Evolutionary conservation across 352 stramenopile genomes (phyloP).

Genomic region (Pythium vanterpoolii): DNA sequence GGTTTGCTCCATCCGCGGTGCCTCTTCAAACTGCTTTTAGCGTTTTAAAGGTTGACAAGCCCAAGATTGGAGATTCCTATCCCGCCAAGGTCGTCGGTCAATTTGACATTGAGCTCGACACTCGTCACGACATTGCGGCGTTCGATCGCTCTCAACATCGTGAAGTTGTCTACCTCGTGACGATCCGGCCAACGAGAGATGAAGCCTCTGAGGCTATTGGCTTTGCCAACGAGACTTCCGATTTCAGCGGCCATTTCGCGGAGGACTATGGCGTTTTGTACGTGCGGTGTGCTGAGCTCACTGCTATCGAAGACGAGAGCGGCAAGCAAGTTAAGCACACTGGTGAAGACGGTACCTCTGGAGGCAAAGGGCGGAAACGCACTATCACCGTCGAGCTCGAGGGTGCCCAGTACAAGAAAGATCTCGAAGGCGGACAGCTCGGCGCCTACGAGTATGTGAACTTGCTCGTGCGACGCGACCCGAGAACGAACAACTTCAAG

Average conservation of each 20-base stretch:
- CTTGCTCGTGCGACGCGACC: slow-evolving; percentile 88
- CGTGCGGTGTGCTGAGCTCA: slow-evolving; percentile 73
- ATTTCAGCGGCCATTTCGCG: slow-evolving; percentile 60
- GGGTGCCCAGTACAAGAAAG: slow-evolving; percentile 91
- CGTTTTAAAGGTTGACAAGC: slow-evolving; percentile 87
- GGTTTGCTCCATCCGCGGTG: slow-evolving; percentile 41
- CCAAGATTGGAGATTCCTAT: slow-evolving; percentile 83
- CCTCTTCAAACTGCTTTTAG: slow-evolving; percentile 36
- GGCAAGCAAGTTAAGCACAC: slow-evolving; percentile 25
- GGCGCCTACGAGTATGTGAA: slow-evolving; percentile 91
- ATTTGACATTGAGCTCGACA: slow-evolving; percentile 84
- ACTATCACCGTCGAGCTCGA: slow-evolving; percentile 91
- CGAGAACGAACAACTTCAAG: slow-evolving; percentile 95
- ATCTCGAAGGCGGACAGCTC: slow-evolving; percentile 60
- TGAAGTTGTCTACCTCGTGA: slow-evolving; percentile 95
- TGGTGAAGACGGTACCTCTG: slow-evolving; percentile 16
- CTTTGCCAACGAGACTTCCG: slow-evolving; percentile 28
- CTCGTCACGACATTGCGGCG: slow-evolving; percentile 32
- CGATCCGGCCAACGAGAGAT: slow-evolving; percentile 59
- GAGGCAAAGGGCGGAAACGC: slow-evolving; percentile 62
- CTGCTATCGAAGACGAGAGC: slow-evolving; percentile 80
- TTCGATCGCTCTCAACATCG: slow-evolving; percentile 92
- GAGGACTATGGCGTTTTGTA: slow-evolving; percentile 86
- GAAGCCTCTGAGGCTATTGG: slow-evolving; percentile 68
- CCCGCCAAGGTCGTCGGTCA: slow-evolving; percentile 85